A percentile compares a stretch with the other conserved stretches of the same genome.
phyloP scores from a whole-genome alignment of 2,329 filamentous ascomycete species.

The Rhinocladiella similis region DNA sequence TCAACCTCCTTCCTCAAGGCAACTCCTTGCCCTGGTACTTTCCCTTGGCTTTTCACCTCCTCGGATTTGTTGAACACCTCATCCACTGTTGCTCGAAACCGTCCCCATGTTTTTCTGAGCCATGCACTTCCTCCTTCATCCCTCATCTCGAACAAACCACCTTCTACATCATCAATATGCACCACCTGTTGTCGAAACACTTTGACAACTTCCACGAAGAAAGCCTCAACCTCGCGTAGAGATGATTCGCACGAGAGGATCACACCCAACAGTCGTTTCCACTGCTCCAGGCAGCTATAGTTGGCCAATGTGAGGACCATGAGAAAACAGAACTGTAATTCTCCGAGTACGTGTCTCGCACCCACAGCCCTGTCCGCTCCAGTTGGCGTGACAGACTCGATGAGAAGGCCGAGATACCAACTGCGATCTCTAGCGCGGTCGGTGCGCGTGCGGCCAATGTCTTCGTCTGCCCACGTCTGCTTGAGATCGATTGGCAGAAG shows the following conservation, averaged over 20 bases:
- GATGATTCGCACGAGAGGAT: slow-evolving; percentile 58
- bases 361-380: slow-evolving; percentile 34
- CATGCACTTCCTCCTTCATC: slow-evolving; percentile 53
- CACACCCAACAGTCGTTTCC: slow-evolving; percentile 60
- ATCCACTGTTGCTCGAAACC: slow-evolving; percentile 54
- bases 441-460: slow-evolving; percentile 62
- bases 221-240: slow-evolving; percentile 46
- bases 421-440: slow-evolving; percentile 63
- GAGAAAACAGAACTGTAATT: slow-evolving; percentile 63
- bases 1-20: slow-evolving; percentile 54
- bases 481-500: slow-evolving; percentile 62
- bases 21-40: background rate
- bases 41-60: slow-evolving; percentile 31
- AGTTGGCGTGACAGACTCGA: slow-evolving; percentile 35
- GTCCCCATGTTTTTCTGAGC: slow-evolving; percentile 52
- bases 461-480: slow-evolving; percentile 62
- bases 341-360: slow-evolving; percentile 52
- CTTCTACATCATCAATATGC: slow-evolving; percentile 60
- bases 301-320: slow-evolving; percentile 66
- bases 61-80: slow-evolving; percentile 41
- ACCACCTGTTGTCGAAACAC: slow-evolving; percentile 54
- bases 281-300: slow-evolving; percentile 66
- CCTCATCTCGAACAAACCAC: slow-evolving; percentile 60
- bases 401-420: slow-evolving; percentile 59
- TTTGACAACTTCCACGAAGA: slow-evolving; percentile 55